Evolutionary conservation across 2,329 filamentous ascomycete species (phyloP), one percentile per base, ranked within the genome.

Genomic region (Trichoderma semiorbis): DNA sequence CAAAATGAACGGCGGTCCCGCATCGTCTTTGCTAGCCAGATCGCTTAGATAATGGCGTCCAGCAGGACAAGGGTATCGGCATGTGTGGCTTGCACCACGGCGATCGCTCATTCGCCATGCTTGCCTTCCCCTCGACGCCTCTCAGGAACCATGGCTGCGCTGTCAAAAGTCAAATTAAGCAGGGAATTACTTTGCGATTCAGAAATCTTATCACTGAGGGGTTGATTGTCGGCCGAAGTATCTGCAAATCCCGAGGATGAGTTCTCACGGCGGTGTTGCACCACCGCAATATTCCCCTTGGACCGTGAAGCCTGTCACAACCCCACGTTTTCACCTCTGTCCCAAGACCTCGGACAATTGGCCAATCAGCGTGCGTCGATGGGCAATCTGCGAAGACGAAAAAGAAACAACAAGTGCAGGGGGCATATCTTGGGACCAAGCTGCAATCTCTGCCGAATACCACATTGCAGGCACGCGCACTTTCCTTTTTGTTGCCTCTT

Each of bases 91-190:
- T 61, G 66, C 28, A 14, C 66, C 10, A 28, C 36, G 53, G 24
- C 66, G 24, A 24, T 61, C 50, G 16, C 55, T 61, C 66, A 69
- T 69, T 62, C 66, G 66, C 57, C 18, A n/a, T 21, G 57, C 5
- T 53, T 10, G n/a, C 8, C 12, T 53, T 53, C 66, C 66, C 66
- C 43, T 50, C 66, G 36, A 62, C 57, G 57, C 66, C 66, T 69
- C 66, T 47, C 55, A 62, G 66, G 66, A 53, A 69, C 66, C 66
- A 58, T 53, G 66, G 55, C n/a, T n/a, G 55, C 66, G 39, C 55
- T 62, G 66, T 50, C 66, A 62, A 69, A 63, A 69, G 39, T 69
- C 66, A 69, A 62, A 28, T 26, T 3, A 7, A 8, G 28, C 10
- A 21, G 14, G 57, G 57, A 60, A 60, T 61, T 30, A 61, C 39